These are phyloP conservation scores for Boletus rubropictus DNA, from an alignment of 768 basidiomycete genomes.

Conservation along the genomic window DNA sequence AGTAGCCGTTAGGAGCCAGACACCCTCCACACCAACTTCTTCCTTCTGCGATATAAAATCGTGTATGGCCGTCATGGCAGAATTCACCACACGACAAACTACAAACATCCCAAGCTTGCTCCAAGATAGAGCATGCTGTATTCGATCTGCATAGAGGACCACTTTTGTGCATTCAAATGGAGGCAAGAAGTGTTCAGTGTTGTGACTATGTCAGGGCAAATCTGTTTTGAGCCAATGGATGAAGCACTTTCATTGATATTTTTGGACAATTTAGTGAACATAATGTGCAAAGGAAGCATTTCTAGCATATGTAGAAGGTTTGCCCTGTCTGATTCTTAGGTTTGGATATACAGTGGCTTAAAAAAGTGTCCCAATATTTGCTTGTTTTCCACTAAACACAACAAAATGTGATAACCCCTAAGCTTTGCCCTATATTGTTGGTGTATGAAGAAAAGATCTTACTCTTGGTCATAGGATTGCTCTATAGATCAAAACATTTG, in stretches of 20 bases:
- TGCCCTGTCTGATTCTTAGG: slow-evolving; percentile 28
- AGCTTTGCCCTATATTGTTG: too few relatives aligned
- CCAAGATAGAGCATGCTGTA: slow-evolving; percentile 32
- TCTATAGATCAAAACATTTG: too few relatives aligned
- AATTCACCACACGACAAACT: slow-evolving; percentile 17
- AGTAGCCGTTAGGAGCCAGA: slow-evolving; percentile 27
- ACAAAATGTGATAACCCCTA: too few relatives aligned
- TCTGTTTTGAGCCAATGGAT: slow-evolving; percentile 13
- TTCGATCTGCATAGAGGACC: slow-evolving; percentile 10
- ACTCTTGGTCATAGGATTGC: too few relatives aligned
- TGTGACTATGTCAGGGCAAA: slow-evolving; percentile 26
- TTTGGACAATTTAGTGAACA: slow-evolving; percentile 10
- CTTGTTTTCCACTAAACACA: too few relatives aligned
- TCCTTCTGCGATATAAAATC: slow-evolving; percentile 29
- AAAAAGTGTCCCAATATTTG: too few relatives aligned
- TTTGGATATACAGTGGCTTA: slow-evolving; percentile 30
- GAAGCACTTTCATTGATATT: not conserved
- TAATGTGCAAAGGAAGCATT: slow-evolving; percentile 30
- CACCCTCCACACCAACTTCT: slow-evolving; percentile 28
- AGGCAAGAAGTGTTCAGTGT: slow-evolving; percentile 24
- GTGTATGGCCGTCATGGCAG: slow-evolving; percentile 21
- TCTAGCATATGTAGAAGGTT: slow-evolving; percentile 29
- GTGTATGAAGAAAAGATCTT: too few relatives aligned
- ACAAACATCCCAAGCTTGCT: slow-evolving; percentile 24
- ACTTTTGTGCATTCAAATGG: slow-evolving; percentile 12